These are phyloP conservation scores for Fusarium keratoplasticum DNA, from an alignment of 2,329 filamentous ascomycete species.

Conservation along the genomic window DNA sequence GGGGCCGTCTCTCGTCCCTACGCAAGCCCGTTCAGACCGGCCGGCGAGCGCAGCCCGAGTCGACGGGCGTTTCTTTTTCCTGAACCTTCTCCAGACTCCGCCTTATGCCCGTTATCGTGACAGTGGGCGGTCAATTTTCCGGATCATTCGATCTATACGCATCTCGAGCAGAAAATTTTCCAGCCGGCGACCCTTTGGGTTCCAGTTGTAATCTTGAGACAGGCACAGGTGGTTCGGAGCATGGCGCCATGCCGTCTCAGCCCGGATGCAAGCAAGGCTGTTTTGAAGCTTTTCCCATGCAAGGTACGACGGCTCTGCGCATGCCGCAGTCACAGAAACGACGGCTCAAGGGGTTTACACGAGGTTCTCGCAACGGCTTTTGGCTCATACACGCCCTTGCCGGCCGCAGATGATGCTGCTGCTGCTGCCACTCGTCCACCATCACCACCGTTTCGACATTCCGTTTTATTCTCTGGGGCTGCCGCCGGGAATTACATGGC, in stretches of 20 bases:
- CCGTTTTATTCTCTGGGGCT: conserved; percentile 7
- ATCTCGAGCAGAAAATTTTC: conserved; percentile 22
- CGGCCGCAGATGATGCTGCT: not conserved
- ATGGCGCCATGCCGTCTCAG: conserved; percentile 30
- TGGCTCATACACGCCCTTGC: not conserved
- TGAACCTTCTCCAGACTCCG: conserved; percentile 17
- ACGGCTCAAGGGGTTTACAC: not conserved
- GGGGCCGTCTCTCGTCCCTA: conserved; percentile 7
- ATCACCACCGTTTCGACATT: conserved; percentile 2
- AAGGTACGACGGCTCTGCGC: conserved; percentile 19
- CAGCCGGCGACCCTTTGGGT: conserved; percentile 1
- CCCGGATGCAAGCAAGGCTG: conserved; percentile 18
- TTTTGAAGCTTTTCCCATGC: conserved; percentile 23
- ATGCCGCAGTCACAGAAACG: not conserved
- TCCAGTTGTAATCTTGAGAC: conserved; percentile 10
- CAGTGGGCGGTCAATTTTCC: conserved; percentile 11
- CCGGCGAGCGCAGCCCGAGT: conserved; percentile 26
- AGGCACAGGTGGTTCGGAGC: conserved; percentile 8
- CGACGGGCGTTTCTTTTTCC: conserved; percentile 26
- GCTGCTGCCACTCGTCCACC: not conserved
- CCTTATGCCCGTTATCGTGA: conserved; percentile 30
- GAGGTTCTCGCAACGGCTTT: not conserved
- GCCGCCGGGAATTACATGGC: conserved; percentile 1
- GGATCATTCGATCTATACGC: conserved; percentile 30
- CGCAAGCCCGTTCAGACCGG: conserved; percentile 2